Percentiles rank a stretch among this genome's conserved stretches.
These are phyloP conservation scores for Zygosaccharomyces siamensis DNA, from an alignment of 805 yeast genomes.

Conservation along the genomic window DNA sequence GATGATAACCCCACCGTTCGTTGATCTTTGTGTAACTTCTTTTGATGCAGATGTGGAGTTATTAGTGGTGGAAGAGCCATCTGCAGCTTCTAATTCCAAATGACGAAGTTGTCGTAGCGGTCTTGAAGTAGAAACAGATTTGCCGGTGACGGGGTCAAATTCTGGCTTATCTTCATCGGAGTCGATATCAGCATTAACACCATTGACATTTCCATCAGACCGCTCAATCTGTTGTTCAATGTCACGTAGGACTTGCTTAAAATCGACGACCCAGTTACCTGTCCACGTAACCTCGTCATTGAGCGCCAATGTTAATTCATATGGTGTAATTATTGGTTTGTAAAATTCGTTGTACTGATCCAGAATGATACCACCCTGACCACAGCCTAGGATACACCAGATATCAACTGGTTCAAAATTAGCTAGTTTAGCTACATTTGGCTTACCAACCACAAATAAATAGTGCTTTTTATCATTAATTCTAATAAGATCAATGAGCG, in stretches of 20 bases:
- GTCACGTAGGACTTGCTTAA: conserved; percentile 47
- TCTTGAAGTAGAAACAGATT: conserved; percentile 57
- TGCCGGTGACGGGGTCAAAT: conserved; percentile 87
- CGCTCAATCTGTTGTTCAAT: conserved; percentile 35
- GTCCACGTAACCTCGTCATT: conserved; percentile 79
- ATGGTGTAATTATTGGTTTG: conserved; percentile 91
- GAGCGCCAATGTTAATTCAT: conserved; percentile 79
- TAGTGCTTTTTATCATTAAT: conserved; percentile 87
- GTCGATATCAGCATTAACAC: conserved; percentile 11
- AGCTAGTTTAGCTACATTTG: conserved; percentile 94
- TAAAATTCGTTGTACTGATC: conserved; percentile 76
- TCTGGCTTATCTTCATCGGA: conserved; percentile 62
- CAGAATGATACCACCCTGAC: conserved; percentile 84
- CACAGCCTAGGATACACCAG: conserved; percentile 94
- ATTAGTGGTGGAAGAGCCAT: conserved; percentile 4
- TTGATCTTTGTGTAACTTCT: conserved; percentile 45
- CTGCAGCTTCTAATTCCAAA: conserved; percentile 50
- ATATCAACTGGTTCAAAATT: conserved; percentile 91
- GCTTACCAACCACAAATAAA: conserved; percentile 94
- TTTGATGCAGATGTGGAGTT: conserved; percentile 20
- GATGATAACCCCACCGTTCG: conserved; percentile 57
- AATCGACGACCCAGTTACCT: conserved; percentile 88
- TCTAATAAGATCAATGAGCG: conserved; percentile 55
- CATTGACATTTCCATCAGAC: conserved; percentile 17
- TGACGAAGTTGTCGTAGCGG: conserved; percentile 71